These are phyloP conservation scores for Furcasterigmium furcatum DNA, from an alignment of 2,329 filamentous ascomycete species.

Conservation along the genomic window DNA sequence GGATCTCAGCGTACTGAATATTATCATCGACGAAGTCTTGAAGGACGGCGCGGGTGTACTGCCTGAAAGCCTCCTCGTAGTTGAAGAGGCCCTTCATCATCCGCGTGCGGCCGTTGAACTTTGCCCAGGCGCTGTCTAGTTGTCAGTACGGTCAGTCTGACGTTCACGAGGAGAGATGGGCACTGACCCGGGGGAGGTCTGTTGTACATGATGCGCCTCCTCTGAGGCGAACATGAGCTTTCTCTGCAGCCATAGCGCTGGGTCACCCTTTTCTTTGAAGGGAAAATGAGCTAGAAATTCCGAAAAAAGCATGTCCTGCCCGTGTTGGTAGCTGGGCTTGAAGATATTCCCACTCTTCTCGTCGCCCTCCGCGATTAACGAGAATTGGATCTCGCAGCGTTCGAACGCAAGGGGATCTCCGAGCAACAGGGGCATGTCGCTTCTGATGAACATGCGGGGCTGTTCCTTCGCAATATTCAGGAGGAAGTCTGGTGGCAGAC, in stretches of 20 bases:
- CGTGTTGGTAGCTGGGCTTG: constrained; percentile 38
- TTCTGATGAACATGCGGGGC: constrained; percentile 68
- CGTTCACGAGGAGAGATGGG: not conserved
- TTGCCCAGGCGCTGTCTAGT: constrained; percentile 47
- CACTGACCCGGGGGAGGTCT: constrained; percentile 51
- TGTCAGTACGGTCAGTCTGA: not conserved
- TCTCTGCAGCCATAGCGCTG: constrained; percentile 51
- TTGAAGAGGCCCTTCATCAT: constrained; percentile 73
- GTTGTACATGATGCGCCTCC: constrained; percentile 52
- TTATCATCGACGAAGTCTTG: constrained; percentile 61
- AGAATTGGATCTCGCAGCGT: constrained; percentile 60
- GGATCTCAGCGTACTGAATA: constrained; percentile 69
- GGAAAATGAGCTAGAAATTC: constrained; percentile 35
- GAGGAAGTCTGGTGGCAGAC: constrained; percentile 57
- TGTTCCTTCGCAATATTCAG: constrained; percentile 52
- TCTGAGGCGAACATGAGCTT: constrained; percentile 62
- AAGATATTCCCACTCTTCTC: constrained; percentile 45
- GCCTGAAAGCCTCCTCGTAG: constrained; percentile 59
- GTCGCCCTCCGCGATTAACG: constrained; percentile 33
- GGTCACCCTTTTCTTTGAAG: constrained; percentile 18
- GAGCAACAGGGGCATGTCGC: constrained; percentile 42
- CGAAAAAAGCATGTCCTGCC: constrained; percentile 38
- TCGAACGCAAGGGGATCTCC: constrained; percentile 25
- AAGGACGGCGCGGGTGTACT: constrained; percentile 58
- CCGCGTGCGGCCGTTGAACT: constrained; percentile 66